Evolutionary conservation across 257 asterid genomes (phyloP).

Genomic region (Penstemon newberryi): DNA sequence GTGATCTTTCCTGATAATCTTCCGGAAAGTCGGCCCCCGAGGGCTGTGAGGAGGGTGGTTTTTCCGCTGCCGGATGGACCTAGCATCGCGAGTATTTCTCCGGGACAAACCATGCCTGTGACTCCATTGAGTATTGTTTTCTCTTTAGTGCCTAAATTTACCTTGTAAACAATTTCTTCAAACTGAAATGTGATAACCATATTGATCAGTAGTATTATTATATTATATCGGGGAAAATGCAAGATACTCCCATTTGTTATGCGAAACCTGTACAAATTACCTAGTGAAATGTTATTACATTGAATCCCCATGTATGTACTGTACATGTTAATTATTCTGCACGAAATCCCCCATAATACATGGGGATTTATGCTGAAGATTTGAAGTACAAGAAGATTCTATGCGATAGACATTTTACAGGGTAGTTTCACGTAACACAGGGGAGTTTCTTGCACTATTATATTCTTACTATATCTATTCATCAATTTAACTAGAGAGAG

Average conservation of each 20-base stretch:
- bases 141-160: conserved; percentile 48
- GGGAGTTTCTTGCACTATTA: background rate
- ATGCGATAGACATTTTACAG: too few species aligned
- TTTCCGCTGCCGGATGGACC: conserved; percentile 99
- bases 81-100: conserved; percentile 91
- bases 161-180: conserved; percentile 83
- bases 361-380: too few species aligned
- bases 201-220: conserved; percentile 15
- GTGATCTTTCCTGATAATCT: conserved; percentile 79
- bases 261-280: too few species aligned
- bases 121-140: conserved; percentile 84
- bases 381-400: too few species aligned
- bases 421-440: too few species aligned
- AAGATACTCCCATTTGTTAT: too few species aligned
- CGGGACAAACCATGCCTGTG: conserved; percentile 85
- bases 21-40: conserved; percentile 91
- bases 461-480: background rate
- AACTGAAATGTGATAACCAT: conserved; percentile 50
- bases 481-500: conserved; percentile 6
- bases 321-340: too few species aligned
- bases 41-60: conserved; percentile 92
- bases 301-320: too few species aligned
- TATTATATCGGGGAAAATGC: background rate
- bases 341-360: too few species aligned
- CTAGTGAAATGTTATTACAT: too few species aligned